These are phyloP conservation scores for Paramecium caudatum DNA, from an alignment of 73 alveolate genomes.

Conservation along the genomic window DNA sequence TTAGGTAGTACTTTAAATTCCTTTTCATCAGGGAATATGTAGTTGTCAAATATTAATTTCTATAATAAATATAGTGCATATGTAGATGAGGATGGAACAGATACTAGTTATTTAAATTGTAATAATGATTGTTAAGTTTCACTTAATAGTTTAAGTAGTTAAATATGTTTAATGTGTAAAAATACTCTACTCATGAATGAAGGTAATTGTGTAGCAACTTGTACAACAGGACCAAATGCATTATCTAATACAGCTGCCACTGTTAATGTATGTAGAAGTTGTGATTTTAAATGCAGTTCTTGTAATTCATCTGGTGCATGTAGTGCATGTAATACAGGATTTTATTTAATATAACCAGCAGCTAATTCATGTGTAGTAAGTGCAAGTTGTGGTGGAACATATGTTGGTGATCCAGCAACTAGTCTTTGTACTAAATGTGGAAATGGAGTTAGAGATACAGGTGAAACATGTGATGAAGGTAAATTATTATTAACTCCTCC, in stretches of 20 bases:
- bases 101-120: constrained; percentile 16
- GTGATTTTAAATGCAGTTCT: constrained; percentile 44
- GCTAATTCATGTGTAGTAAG: constrained; percentile 21
- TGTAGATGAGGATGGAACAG: constrained; percentile 49
- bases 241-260: constrained; percentile 28
- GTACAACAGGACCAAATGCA: constrained; percentile 36
- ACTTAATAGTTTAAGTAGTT: constrained; percentile 6
- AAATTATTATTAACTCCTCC: neutral
- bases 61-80: constrained; percentile 33
- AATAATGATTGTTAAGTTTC: constrained; percentile 30
- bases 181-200: neutral
- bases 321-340: constrained; percentile 23
- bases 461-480: constrained; percentile 57
- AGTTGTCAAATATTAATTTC: constrained; percentile 33
- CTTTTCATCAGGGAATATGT: neutral
- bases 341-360: neutral
- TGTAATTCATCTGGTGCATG: constrained; percentile 34
- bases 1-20: neutral
- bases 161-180: constrained; percentile 8
- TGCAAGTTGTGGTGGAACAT: constrained; percentile 47
- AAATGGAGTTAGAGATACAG: constrained; percentile 53
- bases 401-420: constrained; percentile 60
- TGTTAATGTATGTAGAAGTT: constrained; percentile 49
- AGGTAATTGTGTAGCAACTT: constrained; percentile 19
- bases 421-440: constrained; percentile 65